Evolutionary conservation across 2,329 filamentous ascomycete species (phyloP).

Genomic region (Stagonosporopsis tanaceti): DNA sequence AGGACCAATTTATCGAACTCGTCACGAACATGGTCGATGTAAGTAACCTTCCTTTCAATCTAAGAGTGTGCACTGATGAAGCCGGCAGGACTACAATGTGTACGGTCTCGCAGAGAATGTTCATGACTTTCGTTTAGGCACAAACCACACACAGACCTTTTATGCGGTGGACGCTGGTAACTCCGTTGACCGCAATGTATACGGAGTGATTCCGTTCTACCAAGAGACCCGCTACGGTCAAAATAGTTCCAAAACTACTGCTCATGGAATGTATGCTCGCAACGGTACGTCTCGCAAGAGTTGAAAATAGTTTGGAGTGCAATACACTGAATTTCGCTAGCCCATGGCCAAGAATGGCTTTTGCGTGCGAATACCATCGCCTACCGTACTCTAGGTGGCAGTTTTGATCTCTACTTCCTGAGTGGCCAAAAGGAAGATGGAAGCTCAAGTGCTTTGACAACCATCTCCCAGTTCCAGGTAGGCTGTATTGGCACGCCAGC

Average conservation of each 20-base stretch:
- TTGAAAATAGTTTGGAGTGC: not conserved
- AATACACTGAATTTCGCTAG: conserved; percentile 31
- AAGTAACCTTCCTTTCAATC: conserved; percentile 52
- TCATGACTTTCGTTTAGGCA: conserved; percentile 70
- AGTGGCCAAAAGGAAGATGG: conserved; percentile 72
- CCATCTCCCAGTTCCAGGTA: conserved; percentile 65
- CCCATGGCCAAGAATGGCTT: conserved; percentile 77
- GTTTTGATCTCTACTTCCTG: conserved; percentile 79
- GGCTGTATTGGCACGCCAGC: conserved; percentile 72
- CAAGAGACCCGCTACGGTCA: conserved; percentile 23
- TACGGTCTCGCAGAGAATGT: conserved; percentile 80
- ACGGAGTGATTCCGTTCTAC: conserved; percentile 25
- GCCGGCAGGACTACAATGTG: conserved; percentile 66
- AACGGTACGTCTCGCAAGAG: conserved; percentile 14
- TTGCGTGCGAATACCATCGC: conserved; percentile 69
- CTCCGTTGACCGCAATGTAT: conserved; percentile 21
- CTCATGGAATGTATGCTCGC: conserved; percentile 28
- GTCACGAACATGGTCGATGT: conserved; percentile 56
- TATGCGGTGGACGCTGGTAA: conserved; percentile 68
- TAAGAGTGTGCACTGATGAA: conserved; percentile 47
- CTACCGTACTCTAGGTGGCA: conserved; percentile 76
- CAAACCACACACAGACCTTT: conserved; percentile 71
- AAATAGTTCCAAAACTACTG: conserved; percentile 7
- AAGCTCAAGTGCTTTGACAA: conserved; percentile 60
- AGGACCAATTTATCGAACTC: conserved; percentile 70